phyloP scores from a whole-genome alignment of 1,139 yeast species.

The Yamadazyma diddensiae region DNA sequence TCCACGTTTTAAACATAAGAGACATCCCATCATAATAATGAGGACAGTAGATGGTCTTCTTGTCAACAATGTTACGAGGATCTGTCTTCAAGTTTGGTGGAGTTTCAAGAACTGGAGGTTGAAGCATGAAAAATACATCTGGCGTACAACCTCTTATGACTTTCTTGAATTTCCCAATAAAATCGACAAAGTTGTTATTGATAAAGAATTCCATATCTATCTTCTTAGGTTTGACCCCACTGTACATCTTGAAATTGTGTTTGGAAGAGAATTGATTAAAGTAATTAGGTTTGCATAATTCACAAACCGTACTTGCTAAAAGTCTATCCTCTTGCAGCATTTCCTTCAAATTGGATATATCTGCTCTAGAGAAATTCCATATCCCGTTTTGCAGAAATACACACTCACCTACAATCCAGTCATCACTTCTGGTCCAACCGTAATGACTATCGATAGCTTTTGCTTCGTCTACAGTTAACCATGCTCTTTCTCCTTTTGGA shows the following conservation, averaged over 20 bases:
- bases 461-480: conserved; percentile 54
- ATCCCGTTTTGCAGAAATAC: conserved; percentile 77
- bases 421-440: conserved; percentile 61
- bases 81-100: conserved; percentile 70
- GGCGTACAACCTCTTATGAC: conserved; percentile 46
- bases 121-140: conserved; percentile 60
- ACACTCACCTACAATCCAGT: conserved; percentile 74
- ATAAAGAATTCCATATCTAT: conserved; percentile 60
- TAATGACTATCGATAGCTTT: conserved; percentile 51
- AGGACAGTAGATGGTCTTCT: conserved; percentile 70
- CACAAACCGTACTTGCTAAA: conserved; percentile 26
- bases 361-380: conserved; percentile 51
- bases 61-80: conserved; percentile 50
- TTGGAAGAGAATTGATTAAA: conserved; percentile 27
- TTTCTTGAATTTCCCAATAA: conserved; percentile 48
- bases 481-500: conserved; percentile 65
- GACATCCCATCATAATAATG: conserved; percentile 95
- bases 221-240: conserved; percentile 23
- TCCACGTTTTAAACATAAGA: conserved; percentile 85
- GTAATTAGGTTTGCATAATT: conserved; percentile 28
- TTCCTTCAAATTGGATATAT: conserved; percentile 19
- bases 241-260: conserved; percentile 19
- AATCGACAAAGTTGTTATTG: conserved; percentile 59
- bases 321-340: conserved; percentile 29
- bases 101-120: conserved; percentile 77